Conservation (phyloP, 441 rosid species). For the Dalechampia spathulata region DNA sequence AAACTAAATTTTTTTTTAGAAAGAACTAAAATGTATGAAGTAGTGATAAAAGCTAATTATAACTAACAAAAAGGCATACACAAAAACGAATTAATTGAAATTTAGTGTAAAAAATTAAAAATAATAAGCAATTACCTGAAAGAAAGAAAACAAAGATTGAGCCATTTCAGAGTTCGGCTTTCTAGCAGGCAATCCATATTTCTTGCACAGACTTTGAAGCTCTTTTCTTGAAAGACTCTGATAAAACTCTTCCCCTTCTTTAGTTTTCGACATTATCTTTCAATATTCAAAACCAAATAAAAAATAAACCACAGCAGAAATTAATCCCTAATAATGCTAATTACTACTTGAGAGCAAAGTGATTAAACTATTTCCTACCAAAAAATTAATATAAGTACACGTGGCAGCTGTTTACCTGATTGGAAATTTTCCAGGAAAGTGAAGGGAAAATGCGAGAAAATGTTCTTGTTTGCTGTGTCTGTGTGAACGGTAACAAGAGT, state of each 20-base stretch:
- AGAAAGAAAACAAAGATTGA: constrained; percentile 38
- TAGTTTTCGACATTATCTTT: constrained; percentile 39
- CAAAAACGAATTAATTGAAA: background rate
- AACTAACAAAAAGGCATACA: background rate
- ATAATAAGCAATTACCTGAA: constrained; percentile 29
- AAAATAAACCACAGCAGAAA: no score
- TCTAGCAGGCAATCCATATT: constrained; percentile 59
- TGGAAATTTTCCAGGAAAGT: constrained; percentile 30
- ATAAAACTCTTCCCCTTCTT: constrained; percentile 32
- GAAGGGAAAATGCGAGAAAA: constrained; percentile 20
- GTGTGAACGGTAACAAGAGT: no score
- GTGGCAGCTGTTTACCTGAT: constrained; percentile 22
- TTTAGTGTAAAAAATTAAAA: background rate
- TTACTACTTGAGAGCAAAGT: no score
- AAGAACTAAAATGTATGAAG: background rate
- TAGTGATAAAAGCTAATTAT: background rate
- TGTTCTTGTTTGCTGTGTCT: no score
- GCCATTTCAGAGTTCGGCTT: constrained; percentile 62
- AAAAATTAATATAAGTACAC: background rate
- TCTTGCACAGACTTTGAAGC: constrained; percentile 66
- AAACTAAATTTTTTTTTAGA: no score
- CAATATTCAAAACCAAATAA: constrained; percentile 7
- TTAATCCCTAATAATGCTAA: no score
- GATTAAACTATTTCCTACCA: no score
- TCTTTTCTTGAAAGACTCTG: constrained; percentile 55